These are phyloP conservation scores for Mercurialis annua DNA, from an alignment of 345 rosid species.

Conservation along the genomic window DNA sequence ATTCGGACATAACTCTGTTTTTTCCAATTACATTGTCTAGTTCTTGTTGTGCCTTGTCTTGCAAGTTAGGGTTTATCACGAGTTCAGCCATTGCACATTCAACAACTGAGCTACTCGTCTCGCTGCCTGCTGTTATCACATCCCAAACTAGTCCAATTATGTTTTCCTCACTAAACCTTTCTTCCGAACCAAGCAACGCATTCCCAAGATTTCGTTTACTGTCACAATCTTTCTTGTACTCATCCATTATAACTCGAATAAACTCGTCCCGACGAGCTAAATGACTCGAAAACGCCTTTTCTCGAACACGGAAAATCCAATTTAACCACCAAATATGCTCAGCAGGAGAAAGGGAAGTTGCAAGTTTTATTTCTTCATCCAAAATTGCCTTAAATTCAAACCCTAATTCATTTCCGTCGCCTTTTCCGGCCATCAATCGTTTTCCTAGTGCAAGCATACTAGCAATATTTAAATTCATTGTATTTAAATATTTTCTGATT, in stretches of 20 bases:
- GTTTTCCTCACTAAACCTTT: conserved; percentile 61
- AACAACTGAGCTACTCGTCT: conserved; percentile 65
- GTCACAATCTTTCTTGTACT: conserved; percentile 55
- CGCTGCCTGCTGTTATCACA: conserved; percentile 91
- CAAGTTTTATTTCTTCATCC: conserved; percentile 61
- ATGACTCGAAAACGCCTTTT: conserved; percentile 62
- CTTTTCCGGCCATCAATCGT: conserved; percentile 61
- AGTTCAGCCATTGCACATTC: conserved; percentile 93
- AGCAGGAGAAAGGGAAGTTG: conserved; percentile 68
- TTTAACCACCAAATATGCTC: conserved; percentile 89
- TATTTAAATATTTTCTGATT: conserved; percentile 62
- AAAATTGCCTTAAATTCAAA: conserved; percentile 75
- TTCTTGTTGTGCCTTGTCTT: conserved; percentile 77
- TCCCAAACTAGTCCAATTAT: conserved; percentile 89
- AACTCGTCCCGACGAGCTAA: conserved; percentile 60
- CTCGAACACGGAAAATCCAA: conserved; percentile 77
- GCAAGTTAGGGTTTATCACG: conserved; percentile 63
- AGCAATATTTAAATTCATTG: conserved; percentile 85
- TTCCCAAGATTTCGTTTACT: conserved; percentile 59
- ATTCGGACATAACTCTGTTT: conserved; percentile 58
- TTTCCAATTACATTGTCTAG: conserved; percentile 62
- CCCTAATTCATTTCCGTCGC: conserved; percentile 67
- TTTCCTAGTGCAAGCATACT: conserved; percentile 85
- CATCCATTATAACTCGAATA: conserved; percentile 71
- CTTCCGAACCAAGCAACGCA: conserved; percentile 63